Evolutionary conservation across 83 land plant genomes (phyloP), one percentile per base, ranked within the genome.

Genomic region (Isoetes engelmannii): DNA sequence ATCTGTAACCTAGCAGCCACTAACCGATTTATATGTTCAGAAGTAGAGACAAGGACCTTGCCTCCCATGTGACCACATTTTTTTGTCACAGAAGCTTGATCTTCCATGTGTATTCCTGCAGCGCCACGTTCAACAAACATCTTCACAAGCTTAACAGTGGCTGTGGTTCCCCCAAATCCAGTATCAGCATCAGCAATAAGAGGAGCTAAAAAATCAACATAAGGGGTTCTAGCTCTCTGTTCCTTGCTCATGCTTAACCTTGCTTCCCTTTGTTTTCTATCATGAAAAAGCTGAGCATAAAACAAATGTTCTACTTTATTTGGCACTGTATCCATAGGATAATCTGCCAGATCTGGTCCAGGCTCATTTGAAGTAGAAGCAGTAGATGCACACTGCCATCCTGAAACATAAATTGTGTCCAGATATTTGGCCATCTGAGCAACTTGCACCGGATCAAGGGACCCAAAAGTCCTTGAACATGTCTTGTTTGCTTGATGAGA

Each of bases 11-110:
- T 61, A 3, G 86, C 92, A 17, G 96, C 96, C 4, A 88, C 87
- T n/a, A 90, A 83, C 17, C 96, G 63, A 63, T 85, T 90, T 70
- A 88, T 81, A 67, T 90, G 96, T 63, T 90, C 96, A 45, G 71
- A 66, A 13, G 83, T 75, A 4, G 92, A 46, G 44, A 90, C 96
- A 42, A 90, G 83, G 66, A 90, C 96, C 59, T 90, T 90, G 5
- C 96, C 96, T 7, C 94, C 96, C 96, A 90, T 90, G 82, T 90
- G 96, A 4, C 96, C 96, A 57, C 96, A 90, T 63, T 90, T 90
- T 79, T 90, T 90, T 44, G 96, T 90, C 45, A 84, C 81, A 10
- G 92, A 85, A 15, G 90, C 82, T 70, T 86, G 97, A 55, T 92
- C 94, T 72, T 89, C 97, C 62, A 92, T 89, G 74, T 92, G 94